Percentiles rank a stretch among this genome's conserved stretches.
phyloP scores from a whole-genome alignment of 176 grass and related monocot species.

The Cenchrus americanus region DNA sequence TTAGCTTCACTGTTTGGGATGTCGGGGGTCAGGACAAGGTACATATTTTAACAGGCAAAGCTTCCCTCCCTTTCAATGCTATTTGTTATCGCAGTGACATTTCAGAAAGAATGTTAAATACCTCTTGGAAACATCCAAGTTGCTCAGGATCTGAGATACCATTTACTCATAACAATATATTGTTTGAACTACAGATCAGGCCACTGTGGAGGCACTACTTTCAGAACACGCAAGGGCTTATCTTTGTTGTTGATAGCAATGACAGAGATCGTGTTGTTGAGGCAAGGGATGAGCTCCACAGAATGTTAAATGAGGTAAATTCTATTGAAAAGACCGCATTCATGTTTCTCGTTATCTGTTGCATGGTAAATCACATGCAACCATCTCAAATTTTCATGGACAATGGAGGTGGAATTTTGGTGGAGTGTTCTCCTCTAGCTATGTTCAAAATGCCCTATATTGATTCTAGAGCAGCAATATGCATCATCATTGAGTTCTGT shows the following conservation, averaged over 20 bases:
- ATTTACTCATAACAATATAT: background rate
- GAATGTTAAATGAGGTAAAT: constrained; percentile 72
- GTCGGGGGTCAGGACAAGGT: constrained; percentile 88
- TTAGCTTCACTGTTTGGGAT: constrained; percentile 91
- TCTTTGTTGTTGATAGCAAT: constrained; percentile 82
- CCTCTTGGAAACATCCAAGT: background rate
- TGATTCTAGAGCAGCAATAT: background rate
- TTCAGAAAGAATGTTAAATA: constrained; percentile 3
- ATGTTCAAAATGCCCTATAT: background rate
- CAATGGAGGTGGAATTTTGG: background rate
- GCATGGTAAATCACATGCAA: background rate
- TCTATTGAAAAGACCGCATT: background rate
- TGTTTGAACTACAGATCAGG: constrained; percentile 59
- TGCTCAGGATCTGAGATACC: background rate
- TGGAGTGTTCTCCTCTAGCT: background rate
- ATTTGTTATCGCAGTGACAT: background rate
- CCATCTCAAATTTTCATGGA: background rate
- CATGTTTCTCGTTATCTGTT: background rate
- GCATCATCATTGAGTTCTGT: background rate
- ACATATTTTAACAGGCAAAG: background rate
- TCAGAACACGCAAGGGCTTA: constrained; percentile 77
- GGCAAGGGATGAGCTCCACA: constrained; percentile 79
- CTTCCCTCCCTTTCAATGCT: background rate
- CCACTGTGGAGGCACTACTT: constrained; percentile 86
- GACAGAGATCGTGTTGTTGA: constrained; percentile 87